phyloP scores from a whole-genome alignment of 176 grass and related monocot species.

The Leersia perrieri region DNA sequence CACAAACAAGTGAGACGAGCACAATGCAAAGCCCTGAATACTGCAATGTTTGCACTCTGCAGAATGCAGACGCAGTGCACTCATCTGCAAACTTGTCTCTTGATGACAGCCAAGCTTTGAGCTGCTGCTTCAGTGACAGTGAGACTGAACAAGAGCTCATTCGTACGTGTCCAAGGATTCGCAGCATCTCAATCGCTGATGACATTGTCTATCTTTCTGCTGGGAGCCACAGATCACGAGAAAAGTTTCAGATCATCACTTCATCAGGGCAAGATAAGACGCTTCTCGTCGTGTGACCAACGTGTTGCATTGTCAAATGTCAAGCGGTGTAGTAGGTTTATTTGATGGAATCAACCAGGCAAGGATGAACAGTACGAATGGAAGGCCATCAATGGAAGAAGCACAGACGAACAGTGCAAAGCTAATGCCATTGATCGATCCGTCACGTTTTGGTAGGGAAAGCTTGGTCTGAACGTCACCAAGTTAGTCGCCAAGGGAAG shows the following conservation, averaged over 20 bases:
- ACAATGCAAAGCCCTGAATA: neutral
- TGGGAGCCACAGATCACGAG: neutral
- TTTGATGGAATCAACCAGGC: neutral
- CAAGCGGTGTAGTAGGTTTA: too few species aligned
- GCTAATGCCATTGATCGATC: neutral
- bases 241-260: neutral
- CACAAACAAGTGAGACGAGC: neutral
- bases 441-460: neutral
- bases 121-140: neutral
- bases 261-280: neutral
- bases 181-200: neutral
- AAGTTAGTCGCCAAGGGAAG: neutral
- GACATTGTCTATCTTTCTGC: neutral
- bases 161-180: neutral
- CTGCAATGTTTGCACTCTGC: neutral
- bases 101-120: neutral
- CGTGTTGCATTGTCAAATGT: too few species aligned
- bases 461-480: slow-evolving; percentile 10
- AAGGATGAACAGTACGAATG: neutral
- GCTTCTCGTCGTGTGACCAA: neutral
- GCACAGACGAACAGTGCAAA: neutral
- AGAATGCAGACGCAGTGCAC: neutral
- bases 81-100: neutral
- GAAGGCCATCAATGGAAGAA: neutral
- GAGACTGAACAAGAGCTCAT: neutral